Evolutionary conservation across 2,329 filamentous ascomycete genomes (phyloP), one percentile per base, ranked within the genome.

Genomic region (Harringtonia aguacate): DNA sequence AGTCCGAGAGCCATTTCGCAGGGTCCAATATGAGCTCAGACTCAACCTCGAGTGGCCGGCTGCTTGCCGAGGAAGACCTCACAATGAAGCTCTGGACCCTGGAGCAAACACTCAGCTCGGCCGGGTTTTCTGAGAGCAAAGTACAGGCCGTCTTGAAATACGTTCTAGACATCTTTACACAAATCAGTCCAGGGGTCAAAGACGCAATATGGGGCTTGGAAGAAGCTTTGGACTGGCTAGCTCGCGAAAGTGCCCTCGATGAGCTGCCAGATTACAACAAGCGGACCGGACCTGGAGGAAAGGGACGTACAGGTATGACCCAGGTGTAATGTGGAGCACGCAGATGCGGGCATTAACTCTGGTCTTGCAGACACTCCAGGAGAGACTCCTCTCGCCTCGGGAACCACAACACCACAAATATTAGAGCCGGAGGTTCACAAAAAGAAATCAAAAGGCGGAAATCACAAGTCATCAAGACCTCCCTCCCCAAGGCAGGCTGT

Each of bases 141-240:
- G 71, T 88, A 33, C 69, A 77, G 36, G 68, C 79, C 36, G 79
- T 75, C 9, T 59, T 94, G 47, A 72, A 75, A 52, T 69, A 83
- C 56, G 70, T 87, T 36, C 62, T 89, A 44, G 72, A 80, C 35
- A 80, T 84, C 51, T 78, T 79, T 24, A 72, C 79, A 27, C 79
- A 78, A 49, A 72, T 82, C 44, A 65, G 70, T 3, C 56, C 67
- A 12, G 64, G 66, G 18, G 68, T 61, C 48, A 82, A 78, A 52
- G 84, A 87, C 50, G 72, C 72, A 36, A 74, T 88, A 14, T 94
- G 87, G 85, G 88, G 89, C 10, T 66, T 97, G 30, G 83, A 94
- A 48, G 89, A 95, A 62, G 80, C 85, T 22, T 61, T 98, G 18
- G 86, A 95, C 54, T 95, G 88, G 86, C 72, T 97, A 43, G 86